phyloP scores from a whole-genome alignment of 2,329 filamentous ascomycete genomes.

The Aspergillus luchuensis region DNA sequence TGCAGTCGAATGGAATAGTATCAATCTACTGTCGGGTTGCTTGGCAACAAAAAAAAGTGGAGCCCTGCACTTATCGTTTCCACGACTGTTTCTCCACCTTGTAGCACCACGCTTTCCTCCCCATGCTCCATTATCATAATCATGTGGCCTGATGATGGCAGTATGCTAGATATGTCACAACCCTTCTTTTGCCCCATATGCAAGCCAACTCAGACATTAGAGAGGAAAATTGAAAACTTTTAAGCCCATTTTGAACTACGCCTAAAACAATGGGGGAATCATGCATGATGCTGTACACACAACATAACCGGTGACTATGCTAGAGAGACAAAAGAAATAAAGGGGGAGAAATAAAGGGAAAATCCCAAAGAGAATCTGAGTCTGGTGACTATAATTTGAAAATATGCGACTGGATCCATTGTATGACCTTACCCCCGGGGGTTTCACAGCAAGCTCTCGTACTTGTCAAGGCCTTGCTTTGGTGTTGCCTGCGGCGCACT shows the following conservation, averaged over 20 bases:
- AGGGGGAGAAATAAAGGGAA: background rate
- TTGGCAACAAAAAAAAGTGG: constrained; percentile 20
- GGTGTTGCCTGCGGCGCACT: constrained; percentile 29
- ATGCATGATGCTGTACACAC: constrained; percentile 13
- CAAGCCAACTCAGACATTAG: background rate
- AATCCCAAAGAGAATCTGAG: constrained; percentile 4
- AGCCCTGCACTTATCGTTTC: constrained; percentile 1
- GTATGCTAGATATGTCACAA: background rate
- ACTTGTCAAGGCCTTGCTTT: constrained; percentile 55
- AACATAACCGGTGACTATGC: constrained; percentile 1
- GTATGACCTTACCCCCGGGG: background rate
- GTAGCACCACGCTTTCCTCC: background rate
- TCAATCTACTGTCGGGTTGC: constrained; percentile 10
- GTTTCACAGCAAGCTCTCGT: constrained; percentile 56
- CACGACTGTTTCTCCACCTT: background rate
- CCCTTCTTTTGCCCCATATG: background rate
- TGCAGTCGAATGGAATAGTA: too few species aligned
- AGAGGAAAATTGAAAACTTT: background rate
- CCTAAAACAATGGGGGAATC: constrained; percentile 13
- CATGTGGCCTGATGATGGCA: background rate
- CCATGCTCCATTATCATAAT: background rate
- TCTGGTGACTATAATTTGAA: background rate
- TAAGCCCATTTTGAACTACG: background rate
- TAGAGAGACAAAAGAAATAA: constrained; percentile 4
- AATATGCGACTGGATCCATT: constrained; percentile 8